Base-by-base conservation (phyloP, 192 early-diverging fungal genomes). In the Coemansia sp. region DNA sequence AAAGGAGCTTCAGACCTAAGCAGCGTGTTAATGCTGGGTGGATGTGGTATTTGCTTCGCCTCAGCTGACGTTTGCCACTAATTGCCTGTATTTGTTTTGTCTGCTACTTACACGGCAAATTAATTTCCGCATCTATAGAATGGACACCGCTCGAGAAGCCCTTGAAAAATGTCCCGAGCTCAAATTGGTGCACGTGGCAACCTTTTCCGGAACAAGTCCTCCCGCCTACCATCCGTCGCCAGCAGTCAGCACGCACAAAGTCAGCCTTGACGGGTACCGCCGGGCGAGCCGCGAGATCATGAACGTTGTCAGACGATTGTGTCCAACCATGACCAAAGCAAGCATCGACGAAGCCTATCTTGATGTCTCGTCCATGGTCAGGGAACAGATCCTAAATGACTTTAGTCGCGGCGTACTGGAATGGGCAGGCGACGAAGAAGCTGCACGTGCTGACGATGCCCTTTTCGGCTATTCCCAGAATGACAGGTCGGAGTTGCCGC, bases 321-420 rank as follows among this genome's bases (percentile, higher is more conserved):
- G 85, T 55, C 75, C 82, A 13, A 85, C 75, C 1, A 81, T 89
- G 45, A 84, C 90, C 70, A 88, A 89, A 49, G 90, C 89, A 33
- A 90, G 91, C 14, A 69, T 91, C 7, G 96, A 98, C 64, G 96
- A 98, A 65, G 91, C 88, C 0, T 97, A 88, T 68, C 68, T 99
- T 67, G 96, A 99, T 67, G 81, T 92, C 5, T 90, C 94, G 0
- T 86, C 86, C 36, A 62, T 78, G 20, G 89, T 93, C 1, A 86
- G 89, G 46, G 59, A 80, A 6, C 65, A 58, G n/a, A 69, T 82
- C 3, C 35, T 76, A 40, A 59, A 34, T 4, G 80, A 82, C 42
- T 63, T 74, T 55, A 70, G 68, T 35, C 60, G 54, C 10, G 75
- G 73, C 14, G 9, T 36, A 29, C 42, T 78, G 2, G 64, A 72